Evolutionary conservation across 768 basidiomycete genomes (phyloP).

Genomic region (Mycena filopes): DNA sequence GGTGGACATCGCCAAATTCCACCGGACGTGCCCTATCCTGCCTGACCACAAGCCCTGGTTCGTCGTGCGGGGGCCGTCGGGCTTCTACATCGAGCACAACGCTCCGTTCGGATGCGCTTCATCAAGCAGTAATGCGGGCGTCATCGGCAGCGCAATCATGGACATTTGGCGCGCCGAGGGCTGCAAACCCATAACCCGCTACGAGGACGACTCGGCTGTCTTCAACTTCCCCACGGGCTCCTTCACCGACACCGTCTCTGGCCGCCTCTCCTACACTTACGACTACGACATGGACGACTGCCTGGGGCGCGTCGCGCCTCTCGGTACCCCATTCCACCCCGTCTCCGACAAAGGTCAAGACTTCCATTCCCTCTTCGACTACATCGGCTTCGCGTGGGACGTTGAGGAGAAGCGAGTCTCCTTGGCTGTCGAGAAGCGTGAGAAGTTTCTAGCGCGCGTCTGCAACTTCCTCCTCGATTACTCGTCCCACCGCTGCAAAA

Average conservation of each 20-base stretch:
- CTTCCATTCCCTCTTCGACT: background rate
- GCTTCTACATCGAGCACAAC: conserved; percentile 46
- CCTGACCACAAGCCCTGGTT: conserved; percentile 48
- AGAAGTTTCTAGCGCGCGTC: conserved; percentile 35
- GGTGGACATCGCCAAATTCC: conserved; percentile 41
- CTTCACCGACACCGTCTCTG: background rate
- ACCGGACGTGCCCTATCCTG: conserved; percentile 44
- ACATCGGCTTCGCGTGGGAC: conserved; percentile 3
- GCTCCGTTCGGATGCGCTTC: conserved; percentile 42
- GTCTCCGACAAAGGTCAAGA: background rate
- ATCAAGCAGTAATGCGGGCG: conserved; percentile 44
- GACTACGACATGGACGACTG: background rate
- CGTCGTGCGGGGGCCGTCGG: conserved; percentile 36
- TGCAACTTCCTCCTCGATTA: background rate
- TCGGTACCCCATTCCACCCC: background rate
- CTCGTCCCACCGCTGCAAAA: background rate
- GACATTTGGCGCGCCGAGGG: conserved; percentile 42
- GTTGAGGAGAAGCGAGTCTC: background rate
- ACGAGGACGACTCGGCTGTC: conserved; percentile 44
- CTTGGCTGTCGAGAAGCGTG: background rate
- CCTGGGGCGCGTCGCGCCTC: background rate
- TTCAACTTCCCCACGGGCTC: conserved; percentile 25
- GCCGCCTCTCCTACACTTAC: background rate
- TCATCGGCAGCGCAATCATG: conserved; percentile 40
- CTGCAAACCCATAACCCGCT: conserved; percentile 35